Evolutionary conservation across 192 early-diverging fungal genomes (phyloP).

Genomic region (Backusella psychrophila): DNA sequence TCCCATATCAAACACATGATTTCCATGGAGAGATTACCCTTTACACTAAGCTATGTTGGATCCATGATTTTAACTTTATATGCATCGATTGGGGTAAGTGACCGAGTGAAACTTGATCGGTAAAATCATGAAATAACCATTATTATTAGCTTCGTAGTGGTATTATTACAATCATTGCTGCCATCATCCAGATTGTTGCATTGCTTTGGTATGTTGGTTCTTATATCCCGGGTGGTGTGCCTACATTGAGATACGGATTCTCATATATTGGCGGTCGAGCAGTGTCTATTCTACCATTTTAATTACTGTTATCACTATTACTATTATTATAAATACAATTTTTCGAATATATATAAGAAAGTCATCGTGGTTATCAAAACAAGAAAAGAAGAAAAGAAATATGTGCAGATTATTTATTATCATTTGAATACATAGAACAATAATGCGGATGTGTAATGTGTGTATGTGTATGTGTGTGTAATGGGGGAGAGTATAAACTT

Average conservation of each 20-base stretch:
- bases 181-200: slow-evolving; percentile 75
- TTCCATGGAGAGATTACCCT: slow-evolving; percentile 75
- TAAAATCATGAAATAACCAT: not conserved
- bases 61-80: slow-evolving; percentile 86
- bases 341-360: not conserved
- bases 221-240: slow-evolving; percentile 76
- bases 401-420: not conserved
- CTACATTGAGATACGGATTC: slow-evolving; percentile 56
- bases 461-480: not conserved
- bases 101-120: too few species aligned
- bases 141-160: slow-evolving; percentile 52
- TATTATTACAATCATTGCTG: slow-evolving; percentile 75
- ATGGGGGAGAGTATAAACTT: not conserved
- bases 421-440: not conserved
- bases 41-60: slow-evolving; percentile 77
- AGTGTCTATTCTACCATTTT: slow-evolving; percentile 35
- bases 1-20: slow-evolving; percentile 81
- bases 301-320: not conserved
- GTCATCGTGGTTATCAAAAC: not conserved
- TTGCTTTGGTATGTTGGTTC: slow-evolving; percentile 75
- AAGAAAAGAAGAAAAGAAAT: not conserved
- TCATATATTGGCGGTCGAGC: slow-evolving; percentile 38
- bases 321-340: not conserved
- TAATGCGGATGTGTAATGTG: not conserved
- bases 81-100: slow-evolving; percentile 71